Evolutionary conservation across 2,329 filamentous ascomycete species (phyloP), one percentile per base, ranked within the genome.

Genomic region (Pseudonectria buxi): DNA sequence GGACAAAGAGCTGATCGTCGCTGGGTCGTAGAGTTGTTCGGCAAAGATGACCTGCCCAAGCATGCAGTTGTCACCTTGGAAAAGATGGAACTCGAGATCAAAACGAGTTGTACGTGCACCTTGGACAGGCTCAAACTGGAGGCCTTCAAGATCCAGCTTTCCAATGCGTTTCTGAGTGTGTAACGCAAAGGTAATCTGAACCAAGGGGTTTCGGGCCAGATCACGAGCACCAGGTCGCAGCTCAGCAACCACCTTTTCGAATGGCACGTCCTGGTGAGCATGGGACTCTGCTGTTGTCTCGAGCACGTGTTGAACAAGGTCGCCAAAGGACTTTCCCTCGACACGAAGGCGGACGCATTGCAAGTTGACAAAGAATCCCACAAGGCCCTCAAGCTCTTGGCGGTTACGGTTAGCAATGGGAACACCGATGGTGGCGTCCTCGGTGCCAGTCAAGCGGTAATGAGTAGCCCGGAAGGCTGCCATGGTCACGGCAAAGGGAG

Each of bases 41-140:
- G 53, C 41, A 22, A 40, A 55, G 3, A 49, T 22, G 5, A 43
- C 24, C 3, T 34, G 28, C 0, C 52, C 49, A 2, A 28, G 35
- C 0, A 55, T 35, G 0, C 22, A 15, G 6, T 33, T 24, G 0
- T 45, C 28, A 16, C 46, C 41, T 10, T 51, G 50, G 24, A 44
- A 50, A 1, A 55, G 14, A 22, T 54, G 51, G 1, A 54, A 50
- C 34, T 55, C 51, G 2, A 54, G n/a, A 11, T 55, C 51, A 11
- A 50, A 51, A 10, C 49, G 28, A 0, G 50, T 39, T 3, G 44
- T 41, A 2, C 30, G 26, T 5, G 33, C 26, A 7, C 28, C 29
- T 2, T 25, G 1, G 0, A 54, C 7, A 1, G 25, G 13, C 10
- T 51, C 45, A 0, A 37, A 40, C 1, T 48, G 26, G 0, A 50